Conservation (phyloP, 1,284 basidiomycete genomes). For the Hortiboletus rubellus region DNA sequence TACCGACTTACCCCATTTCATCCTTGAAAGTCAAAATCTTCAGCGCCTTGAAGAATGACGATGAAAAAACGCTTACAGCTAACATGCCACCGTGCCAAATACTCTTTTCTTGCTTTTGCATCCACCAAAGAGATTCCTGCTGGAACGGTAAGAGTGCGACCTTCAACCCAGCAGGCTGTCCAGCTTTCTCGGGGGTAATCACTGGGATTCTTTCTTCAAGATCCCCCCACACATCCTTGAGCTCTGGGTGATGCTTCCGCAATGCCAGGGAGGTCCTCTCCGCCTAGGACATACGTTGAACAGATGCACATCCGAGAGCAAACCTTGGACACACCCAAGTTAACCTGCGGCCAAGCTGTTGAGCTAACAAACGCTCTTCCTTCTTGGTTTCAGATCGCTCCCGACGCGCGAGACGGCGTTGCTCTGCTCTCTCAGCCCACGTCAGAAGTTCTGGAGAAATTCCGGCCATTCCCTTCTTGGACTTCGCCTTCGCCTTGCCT, state of each 20-base stretch:
- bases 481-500: conserved; percentile 38
- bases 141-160: conserved; percentile 78
- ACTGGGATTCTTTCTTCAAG: conserved; percentile 66
- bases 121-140: conserved; percentile 93
- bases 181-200: conserved; percentile 67
- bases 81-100: conserved; percentile 93
- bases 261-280: conserved; percentile 75
- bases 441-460: conserved; percentile 26
- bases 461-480: conserved; percentile 32
- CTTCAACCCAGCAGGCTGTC: conserved; percentile 82
- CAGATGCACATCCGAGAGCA: neutral
- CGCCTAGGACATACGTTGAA: conserved; percentile 46
- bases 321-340: conserved; percentile 52
- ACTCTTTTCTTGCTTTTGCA: conserved; percentile 90
- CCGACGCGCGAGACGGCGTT: conserved; percentile 11
- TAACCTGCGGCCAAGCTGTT: conserved; percentile 66
- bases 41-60: neutral
- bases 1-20: conserved; percentile 75
- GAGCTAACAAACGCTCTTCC: conserved; percentile 51
- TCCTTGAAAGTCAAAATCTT: conserved; percentile 49
- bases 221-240: conserved; percentile 87
- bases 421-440: conserved; percentile 8
- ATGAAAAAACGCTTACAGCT: conserved; percentile 56
- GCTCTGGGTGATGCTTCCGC: conserved; percentile 70
- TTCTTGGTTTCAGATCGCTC: conserved; percentile 39